Evolutionary conservation across 2,329 filamentous ascomycete genomes (phyloP).

Genomic region (Corniculantispora saksenae): DNA sequence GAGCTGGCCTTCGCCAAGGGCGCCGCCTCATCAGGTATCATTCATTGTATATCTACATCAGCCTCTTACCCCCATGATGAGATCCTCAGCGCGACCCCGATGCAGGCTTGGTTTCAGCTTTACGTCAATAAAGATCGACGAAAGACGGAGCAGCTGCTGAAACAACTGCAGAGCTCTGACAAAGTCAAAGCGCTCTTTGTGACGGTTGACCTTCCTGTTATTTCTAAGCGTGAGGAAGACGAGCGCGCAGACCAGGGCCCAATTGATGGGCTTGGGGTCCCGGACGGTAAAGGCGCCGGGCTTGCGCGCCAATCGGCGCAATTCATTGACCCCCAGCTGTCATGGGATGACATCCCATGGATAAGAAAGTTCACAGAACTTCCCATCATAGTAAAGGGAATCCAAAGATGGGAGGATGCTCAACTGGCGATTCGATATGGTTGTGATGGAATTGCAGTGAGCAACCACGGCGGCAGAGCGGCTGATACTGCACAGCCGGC

Average conservation of each 20-base stretch:
- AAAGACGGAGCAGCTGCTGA: slow-evolving; percentile 9
- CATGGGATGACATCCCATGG: slow-evolving; percentile 57
- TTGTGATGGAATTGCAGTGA: slow-evolving; percentile 43
- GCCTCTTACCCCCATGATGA: slow-evolving; percentile 19
- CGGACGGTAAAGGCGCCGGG: slow-evolving; percentile 14
- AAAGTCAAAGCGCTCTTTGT: slow-evolving; percentile 22
- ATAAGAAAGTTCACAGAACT: slow-evolving; percentile 48
- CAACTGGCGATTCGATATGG: slow-evolving; percentile 37
- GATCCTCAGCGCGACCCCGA: slow-evolving; percentile 14
- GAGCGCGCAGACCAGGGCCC: slow-evolving; percentile 20
- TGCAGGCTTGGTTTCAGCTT: slow-evolving; percentile 22
- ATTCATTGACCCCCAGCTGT: slow-evolving; percentile 20
- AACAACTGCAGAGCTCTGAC: not conserved
- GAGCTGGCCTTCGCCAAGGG: slow-evolving; percentile 25
- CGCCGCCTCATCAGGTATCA: slow-evolving; percentile 15
- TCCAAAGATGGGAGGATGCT: slow-evolving; percentile 44
- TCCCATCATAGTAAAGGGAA: slow-evolving; percentile 49
- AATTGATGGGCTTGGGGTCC: not conserved
- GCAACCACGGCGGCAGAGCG: slow-evolving; percentile 46
- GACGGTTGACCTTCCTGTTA: slow-evolving; percentile 17
- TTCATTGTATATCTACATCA: slow-evolving; percentile 18
- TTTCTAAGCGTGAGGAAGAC: slow-evolving; percentile 24
- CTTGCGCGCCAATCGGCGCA: slow-evolving; percentile 11
- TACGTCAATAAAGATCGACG: slow-evolving; percentile 21
- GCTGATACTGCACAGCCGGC: slow-evolving; percentile 39